Conservation (phyloP, 2,329 filamentous ascomycete genomes). For the Aurifilum marmelostoma region DNA sequence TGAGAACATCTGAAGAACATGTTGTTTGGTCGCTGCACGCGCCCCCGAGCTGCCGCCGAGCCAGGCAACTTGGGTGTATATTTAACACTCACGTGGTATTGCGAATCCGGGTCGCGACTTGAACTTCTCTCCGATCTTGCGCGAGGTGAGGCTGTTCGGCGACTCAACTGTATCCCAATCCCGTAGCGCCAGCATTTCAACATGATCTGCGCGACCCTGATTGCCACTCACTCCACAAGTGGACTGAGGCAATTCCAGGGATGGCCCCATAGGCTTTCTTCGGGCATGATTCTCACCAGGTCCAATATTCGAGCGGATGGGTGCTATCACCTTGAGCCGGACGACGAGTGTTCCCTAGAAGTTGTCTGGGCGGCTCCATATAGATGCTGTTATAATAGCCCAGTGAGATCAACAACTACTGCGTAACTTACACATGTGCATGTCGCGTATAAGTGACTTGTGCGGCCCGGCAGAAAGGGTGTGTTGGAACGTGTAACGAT, state of each 20-base stretch:
- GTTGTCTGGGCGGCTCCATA: background rate
- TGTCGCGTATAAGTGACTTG: too few relatives aligned
- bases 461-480: too few relatives aligned
- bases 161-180: too few relatives aligned
- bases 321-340: background rate
- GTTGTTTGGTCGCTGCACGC: background rate
- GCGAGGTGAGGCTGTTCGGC: background rate
- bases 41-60: background rate
- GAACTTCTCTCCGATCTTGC: background rate
- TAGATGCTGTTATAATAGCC: background rate
- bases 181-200: background rate
- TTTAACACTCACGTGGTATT: background rate
- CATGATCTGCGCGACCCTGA: background rate
- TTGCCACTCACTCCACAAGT: background rate
- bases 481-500: too few relatives aligned
- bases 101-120: background rate
- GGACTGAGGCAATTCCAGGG: background rate
- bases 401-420: too few relatives aligned
- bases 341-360: background rate
- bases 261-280: background rate
- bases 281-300: too few relatives aligned
- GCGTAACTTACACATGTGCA: too few relatives aligned
- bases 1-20: background rate
- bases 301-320: background rate
- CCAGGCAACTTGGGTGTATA: background rate